phyloP scores from a whole-genome alignment of 139 green algal species.

The Tetradesmus obliquus region DNA sequence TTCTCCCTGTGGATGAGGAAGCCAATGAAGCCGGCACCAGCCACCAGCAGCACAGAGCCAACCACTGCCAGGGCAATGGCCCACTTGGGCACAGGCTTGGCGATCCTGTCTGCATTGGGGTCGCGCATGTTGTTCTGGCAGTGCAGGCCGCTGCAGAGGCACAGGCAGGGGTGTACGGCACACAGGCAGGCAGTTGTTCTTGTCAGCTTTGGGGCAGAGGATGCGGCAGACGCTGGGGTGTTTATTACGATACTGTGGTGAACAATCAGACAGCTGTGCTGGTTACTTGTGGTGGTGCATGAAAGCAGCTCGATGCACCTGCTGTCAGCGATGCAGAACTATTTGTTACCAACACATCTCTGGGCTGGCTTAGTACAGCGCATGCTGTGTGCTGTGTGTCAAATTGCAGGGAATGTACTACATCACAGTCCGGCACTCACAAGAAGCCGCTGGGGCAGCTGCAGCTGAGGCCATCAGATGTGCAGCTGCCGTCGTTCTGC shows the following conservation, averaged over 20 bases:
- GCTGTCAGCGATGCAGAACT: too few relatives aligned
- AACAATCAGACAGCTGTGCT: too few relatives aligned
- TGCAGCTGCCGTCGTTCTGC: constrained; percentile 35
- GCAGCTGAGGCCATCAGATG: constrained; percentile 34
- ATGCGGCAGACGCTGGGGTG: too few relatives aligned
- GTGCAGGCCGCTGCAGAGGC: constrained; percentile 23
- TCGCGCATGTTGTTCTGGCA: constrained; percentile 48
- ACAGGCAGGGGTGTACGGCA: not conserved
- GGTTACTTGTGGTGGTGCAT: too few relatives aligned
- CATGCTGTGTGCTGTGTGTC: too few relatives aligned
- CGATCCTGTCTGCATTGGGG: constrained; percentile 34
- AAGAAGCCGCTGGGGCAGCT: constrained; percentile 37
- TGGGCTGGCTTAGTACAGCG: too few relatives aligned
- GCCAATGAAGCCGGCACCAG: not conserved
- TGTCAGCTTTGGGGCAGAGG: too few relatives aligned
- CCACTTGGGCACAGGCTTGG: constrained; percentile 19
- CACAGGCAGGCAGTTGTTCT: not conserved
- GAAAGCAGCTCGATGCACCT: too few relatives aligned
- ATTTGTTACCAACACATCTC: too few relatives aligned
- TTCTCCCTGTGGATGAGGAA: constrained; percentile 36
- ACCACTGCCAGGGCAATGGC: constrained; percentile 38
- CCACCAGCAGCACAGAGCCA: constrained; percentile 1
- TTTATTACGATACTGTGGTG: too few relatives aligned
- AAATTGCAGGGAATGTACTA: too few relatives aligned
- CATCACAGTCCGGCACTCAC: not conserved